phyloP scores from a whole-genome alignment of 805 yeast species.

The Nakazawaea sp. region DNA sequence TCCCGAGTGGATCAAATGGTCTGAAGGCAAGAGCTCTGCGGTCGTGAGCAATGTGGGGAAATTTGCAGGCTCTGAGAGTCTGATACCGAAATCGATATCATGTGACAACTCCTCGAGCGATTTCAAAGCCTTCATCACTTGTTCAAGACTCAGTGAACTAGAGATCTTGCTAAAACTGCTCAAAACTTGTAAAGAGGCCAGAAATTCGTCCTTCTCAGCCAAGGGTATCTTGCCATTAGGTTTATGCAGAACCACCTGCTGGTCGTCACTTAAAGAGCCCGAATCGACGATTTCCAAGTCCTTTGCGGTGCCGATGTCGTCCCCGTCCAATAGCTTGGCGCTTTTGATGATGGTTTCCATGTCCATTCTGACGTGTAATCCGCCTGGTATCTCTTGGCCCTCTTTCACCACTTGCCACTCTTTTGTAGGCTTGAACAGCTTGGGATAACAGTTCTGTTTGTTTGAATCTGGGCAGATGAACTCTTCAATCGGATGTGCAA shows the following conservation, averaged over 20 bases:
- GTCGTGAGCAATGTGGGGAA: constrained; percentile 25
- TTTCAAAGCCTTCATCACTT: constrained; percentile 27
- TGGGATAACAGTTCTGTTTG: constrained; percentile 54
- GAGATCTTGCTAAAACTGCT: neutral
- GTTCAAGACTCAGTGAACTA: neutral
- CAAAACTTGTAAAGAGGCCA: neutral
- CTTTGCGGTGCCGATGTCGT: constrained; percentile 7
- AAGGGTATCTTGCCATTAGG: constrained; percentile 1
- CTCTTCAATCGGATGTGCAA: constrained; percentile 8
- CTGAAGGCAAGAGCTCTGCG: constrained; percentile 17
- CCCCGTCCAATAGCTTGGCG: constrained; percentile 51
- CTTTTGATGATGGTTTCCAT: constrained; percentile 64
- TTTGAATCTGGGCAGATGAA: constrained; percentile 35
- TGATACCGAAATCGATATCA: constrained; percentile 54
- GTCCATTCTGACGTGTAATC: constrained; percentile 69
- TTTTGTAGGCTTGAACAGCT: constrained; percentile 50
- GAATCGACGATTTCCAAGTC: constrained; percentile 11
- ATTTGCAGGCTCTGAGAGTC: constrained; percentile 29
- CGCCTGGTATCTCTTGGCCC: constrained; percentile 77
- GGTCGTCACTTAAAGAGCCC: constrained; percentile 6
- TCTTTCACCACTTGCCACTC: constrained; percentile 67
- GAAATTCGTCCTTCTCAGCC: constrained; percentile 5
- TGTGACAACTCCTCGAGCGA: constrained; percentile 56
- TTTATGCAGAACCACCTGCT: constrained; percentile 9
- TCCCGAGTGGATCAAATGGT: constrained; percentile 10